These are phyloP conservation scores for Raffaelea arxii DNA, from an alignment of 2,329 filamentous ascomycete genomes.

Conservation along the genomic window DNA sequence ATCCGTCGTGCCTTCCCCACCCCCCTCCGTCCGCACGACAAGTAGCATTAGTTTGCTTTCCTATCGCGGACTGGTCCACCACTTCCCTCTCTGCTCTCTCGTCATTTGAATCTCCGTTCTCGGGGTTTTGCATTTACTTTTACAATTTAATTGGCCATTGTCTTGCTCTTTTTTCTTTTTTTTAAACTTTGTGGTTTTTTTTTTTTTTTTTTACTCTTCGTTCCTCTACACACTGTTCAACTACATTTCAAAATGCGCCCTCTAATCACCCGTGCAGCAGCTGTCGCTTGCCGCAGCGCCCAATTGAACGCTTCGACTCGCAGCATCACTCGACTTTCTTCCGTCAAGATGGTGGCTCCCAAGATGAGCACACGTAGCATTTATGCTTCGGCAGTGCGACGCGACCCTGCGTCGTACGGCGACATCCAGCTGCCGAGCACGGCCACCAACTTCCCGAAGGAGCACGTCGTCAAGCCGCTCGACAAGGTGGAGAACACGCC, in stretches of 20 bases:
- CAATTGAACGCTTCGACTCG: background rate
- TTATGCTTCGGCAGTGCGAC: slow-evolving; percentile 46
- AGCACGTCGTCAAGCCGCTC: slow-evolving; percentile 55
- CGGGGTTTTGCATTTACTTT: too few relatives aligned
- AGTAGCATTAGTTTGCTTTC: background rate
- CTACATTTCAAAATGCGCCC: slow-evolving; percentile 35
- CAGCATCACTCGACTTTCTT: background rate
- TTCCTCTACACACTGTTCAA: background rate
- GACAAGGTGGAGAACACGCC: slow-evolving; percentile 59
- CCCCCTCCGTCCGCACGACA: too few relatives aligned
- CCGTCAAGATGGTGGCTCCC: slow-evolving; percentile 5
- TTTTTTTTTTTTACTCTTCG: background rate
- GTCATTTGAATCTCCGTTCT: too few relatives aligned
- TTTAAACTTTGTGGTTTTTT: background rate
- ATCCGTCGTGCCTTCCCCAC: too few relatives aligned
- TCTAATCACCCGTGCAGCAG: slow-evolving; percentile 29
- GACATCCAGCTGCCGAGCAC: slow-evolving; percentile 38
- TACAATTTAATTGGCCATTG: background rate
- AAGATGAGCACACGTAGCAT: slow-evolving; percentile 37
- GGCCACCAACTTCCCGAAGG: slow-evolving; percentile 55
- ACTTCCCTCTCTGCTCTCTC: background rate
- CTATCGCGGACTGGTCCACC: background rate
- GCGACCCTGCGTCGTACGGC: slow-evolving; percentile 34
- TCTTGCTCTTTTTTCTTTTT: background rate
- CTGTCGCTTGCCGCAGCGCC: slow-evolving; percentile 22